Base-by-base conservation (phyloP, 306 rosid genomes). In the Cyamopsis tetragonoloba region DNA sequence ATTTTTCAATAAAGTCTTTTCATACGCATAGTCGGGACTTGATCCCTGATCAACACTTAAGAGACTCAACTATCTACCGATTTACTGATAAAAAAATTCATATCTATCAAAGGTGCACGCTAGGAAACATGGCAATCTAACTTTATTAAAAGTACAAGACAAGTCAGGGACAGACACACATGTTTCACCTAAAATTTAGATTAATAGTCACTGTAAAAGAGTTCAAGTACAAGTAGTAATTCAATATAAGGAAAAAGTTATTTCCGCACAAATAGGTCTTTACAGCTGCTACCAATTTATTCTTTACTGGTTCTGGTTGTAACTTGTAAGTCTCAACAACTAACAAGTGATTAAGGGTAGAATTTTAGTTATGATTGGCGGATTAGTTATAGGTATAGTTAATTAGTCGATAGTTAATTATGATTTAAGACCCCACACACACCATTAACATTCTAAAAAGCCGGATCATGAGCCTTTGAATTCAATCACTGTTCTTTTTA, bases 181-280 rank as follows among this genome's bases (percentile, higher is more conserved):
- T 71, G 62, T 57, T 71, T 75, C 68, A 66, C 67, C 75, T 59
- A 66, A 51, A 80, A 70, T 51, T 75, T 58, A 66, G 46, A 59
- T 41, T 11, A 12, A 6, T 26, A 53, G 22, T 62, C 47, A 30
- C 65, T 22, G 19, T 19, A 14, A 10, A 65, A 73, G 43, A 73
- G 49, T 49, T 53, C 68, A 62, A 62, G 50, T n/a, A n/a, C n/a
- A n/a, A n/a, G n/a, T n/a, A n/a, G n/a, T 15, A 24, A 59, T 23
- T 26, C 51, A 66, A 27, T 17, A 22, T 30, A 22, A 73, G 30
- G 18, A 61, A 38, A 7, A 62, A 22, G 34, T 66, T 74, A 28
- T 58, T 60, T 56, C 37, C 14, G 0, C 72, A 42, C 8, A 23
- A 56, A 49, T 8, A 20, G 44, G 54, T 48, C 27, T 20, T 72